Base-by-base conservation (phyloP, 2,329 filamentous ascomycete species). In the Knoxdaviesia proteae region DNA sequence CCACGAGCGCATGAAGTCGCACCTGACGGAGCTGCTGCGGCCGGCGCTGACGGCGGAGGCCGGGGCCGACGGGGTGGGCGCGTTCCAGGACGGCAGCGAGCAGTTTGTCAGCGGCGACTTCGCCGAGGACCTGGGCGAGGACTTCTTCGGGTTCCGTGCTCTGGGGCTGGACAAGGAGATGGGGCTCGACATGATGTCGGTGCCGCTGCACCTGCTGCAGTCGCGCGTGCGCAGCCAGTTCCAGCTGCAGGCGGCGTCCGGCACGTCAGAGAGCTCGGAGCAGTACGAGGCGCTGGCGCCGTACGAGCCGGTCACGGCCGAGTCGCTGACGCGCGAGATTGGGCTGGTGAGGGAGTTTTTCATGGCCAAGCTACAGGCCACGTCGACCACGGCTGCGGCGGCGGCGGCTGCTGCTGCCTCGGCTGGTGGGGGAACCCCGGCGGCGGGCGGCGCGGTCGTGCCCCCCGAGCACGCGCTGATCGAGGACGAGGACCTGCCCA, bases 81-180 rank as follows among this genome's bases (percentile, higher is more conserved):
- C 86, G 6, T 98, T 98, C 67, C 84, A 92, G 48, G 90, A 98
- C 52, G 88, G 87, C 49, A 94, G 86, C 58, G 90, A 98, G 49
- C 90, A 96, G 56, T 98, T 96, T 51, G 78, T 94, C 40, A 84
- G 83, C 39, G 90, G 90, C 47, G 90, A 98, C 58, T 98, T 98
- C 57, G 90, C 90, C 1, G 90, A 94, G 56, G 90, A 98, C 51
- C 80, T 98, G 8, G 88, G 87, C 47, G 90, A 98, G 64, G 90
- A 98, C 61, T 98, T 94, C 71, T 98, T 98, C 54, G 90, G 90
- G 32, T 96, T 98, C 71, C 87, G 86, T 56, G 87, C 93, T 46
- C 73, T 98, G 39, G 90, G 90, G 38, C 70, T 98, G 45, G 86
- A 94, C 53, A 80, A 77, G 51, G 90, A 98, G 56, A 80, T 96